Conservation (phyloP, 495 filamentous ascomycete genomes). For the Xylaria acuta region DNA sequence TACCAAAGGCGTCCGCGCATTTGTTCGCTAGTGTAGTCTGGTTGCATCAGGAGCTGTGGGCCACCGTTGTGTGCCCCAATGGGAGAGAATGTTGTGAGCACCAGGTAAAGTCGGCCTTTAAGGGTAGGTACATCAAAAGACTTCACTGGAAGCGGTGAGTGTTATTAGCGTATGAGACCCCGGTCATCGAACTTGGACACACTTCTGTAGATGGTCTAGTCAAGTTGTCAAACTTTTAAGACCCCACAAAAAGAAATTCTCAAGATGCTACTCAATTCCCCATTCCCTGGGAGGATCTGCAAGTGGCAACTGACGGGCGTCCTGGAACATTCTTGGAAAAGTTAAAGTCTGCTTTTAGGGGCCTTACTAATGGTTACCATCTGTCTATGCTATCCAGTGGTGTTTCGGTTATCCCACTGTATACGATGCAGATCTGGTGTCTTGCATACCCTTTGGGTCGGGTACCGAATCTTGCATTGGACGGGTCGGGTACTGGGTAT, state of each 20-base stretch:
- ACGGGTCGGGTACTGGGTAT: neutral
- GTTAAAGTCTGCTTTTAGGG: neutral
- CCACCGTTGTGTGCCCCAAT: neutral
- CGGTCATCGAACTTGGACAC: neutral
- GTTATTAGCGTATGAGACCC: constrained; percentile 13
- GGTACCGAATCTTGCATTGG: neutral
- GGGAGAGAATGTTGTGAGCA: neutral
- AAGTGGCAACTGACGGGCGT: neutral
- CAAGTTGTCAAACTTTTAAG: neutral
- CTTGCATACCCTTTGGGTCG: neutral
- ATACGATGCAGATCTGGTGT: neutral
- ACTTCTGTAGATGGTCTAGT: constrained; percentile 8
- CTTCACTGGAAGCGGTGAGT: constrained; percentile 10
- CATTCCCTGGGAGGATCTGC: constrained; percentile 15
- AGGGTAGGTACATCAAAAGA: neutral
- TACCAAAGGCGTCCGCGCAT: constrained; percentile 22
- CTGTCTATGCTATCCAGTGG: neutral
- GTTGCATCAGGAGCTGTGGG: neutral
- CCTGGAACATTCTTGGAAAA: neutral
- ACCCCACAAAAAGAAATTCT: constrained; percentile 9
- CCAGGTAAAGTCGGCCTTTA: neutral
- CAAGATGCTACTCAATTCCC: constrained; percentile 1
- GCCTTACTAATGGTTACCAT: neutral
- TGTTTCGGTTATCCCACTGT: neutral
- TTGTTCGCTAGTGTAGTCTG: constrained; percentile 1